These are phyloP conservation scores for Rhizopogon vulgaris DNA, from an alignment of 768 basidiomycete genomes.

Conservation along the genomic window DNA sequence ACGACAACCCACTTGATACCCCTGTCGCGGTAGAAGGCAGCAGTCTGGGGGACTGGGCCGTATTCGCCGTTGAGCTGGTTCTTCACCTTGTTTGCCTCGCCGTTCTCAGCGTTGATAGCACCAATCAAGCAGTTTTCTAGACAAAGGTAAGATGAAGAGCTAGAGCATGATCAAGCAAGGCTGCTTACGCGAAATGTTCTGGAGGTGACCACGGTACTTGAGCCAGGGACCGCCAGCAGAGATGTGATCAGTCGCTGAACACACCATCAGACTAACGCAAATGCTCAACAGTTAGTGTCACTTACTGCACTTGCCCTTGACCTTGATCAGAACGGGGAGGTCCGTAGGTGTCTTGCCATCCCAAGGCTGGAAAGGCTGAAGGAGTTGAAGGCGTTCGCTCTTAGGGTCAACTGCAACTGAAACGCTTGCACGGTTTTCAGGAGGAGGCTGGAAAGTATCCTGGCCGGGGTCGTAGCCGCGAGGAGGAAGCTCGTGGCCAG, in stretches of 20 bases:
- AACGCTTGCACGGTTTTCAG: slow-evolving; percentile 75
- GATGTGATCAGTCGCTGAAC: slow-evolving; percentile 82
- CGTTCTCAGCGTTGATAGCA: slow-evolving; percentile 93
- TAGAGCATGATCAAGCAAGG: not conserved
- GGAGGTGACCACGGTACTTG: slow-evolving; percentile 97
- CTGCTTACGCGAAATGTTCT: slow-evolving; percentile 89
- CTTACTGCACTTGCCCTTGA: slow-evolving; percentile 97
- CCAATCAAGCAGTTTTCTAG: slow-evolving; percentile 95
- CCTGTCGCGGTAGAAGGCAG: slow-evolving; percentile 80
- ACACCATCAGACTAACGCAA: slow-evolving; percentile 1
- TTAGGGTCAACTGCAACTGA: slow-evolving; percentile 80
- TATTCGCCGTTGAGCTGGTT: slow-evolving; percentile 86
- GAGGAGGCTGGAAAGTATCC: slow-evolving; percentile 96
- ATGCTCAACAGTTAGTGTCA: slow-evolving; percentile 10
- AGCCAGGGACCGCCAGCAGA: slow-evolving; percentile 98
- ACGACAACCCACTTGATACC: slow-evolving; percentile 97
- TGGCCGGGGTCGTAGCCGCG: slow-evolving; percentile 95
- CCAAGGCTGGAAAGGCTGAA: slow-evolving; percentile 88
- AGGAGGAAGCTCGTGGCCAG: slow-evolving; percentile 90
- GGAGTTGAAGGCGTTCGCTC: slow-evolving; percentile 86
- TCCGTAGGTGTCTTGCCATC: slow-evolving; percentile 87
- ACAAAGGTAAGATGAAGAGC: slow-evolving; percentile 5
- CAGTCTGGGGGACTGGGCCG: slow-evolving; percentile 80
- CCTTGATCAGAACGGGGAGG: slow-evolving; percentile 96
- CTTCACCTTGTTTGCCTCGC: slow-evolving; percentile 93